A percentile compares a stretch with the other conserved stretches of the same genome.
Evolutionary conservation across 75 land plant species (phyloP).

Genomic region (Cryptomeria japonica): DNA sequence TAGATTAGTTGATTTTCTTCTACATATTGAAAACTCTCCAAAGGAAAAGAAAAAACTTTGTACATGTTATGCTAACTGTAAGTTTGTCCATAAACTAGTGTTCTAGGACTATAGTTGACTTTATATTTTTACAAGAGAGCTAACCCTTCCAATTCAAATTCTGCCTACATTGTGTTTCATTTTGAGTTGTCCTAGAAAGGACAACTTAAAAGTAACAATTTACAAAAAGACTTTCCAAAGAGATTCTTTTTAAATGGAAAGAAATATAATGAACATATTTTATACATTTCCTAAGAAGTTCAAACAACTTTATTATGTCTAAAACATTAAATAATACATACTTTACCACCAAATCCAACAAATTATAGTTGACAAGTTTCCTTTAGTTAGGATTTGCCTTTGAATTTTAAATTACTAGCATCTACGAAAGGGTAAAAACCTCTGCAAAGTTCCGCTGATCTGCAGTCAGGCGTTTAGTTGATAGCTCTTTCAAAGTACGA

Average conservation of each 20-base stretch:
- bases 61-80: too few species aligned
- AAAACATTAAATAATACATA: background rate
- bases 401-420: background rate
- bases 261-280: background rate
- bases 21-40: too few species aligned
- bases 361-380: background rate
- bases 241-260: background rate
- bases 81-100: too few species aligned
- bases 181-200: too few species aligned
- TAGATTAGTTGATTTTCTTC: too few species aligned
- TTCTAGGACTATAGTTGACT: too few species aligned
- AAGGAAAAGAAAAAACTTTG: too few species aligned
- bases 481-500: constrained; percentile 88
- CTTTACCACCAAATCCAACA: background rate
- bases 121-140: too few species aligned
- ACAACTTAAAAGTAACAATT: too few species aligned
- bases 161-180: too few species aligned
- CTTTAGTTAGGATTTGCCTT: background rate
- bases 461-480: constrained; percentile 82
- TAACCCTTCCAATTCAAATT: too few species aligned
- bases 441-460: constrained; percentile 87
- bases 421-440: constrained; percentile 41
- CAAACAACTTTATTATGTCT: background rate
- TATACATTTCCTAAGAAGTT: background rate
- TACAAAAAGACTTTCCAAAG: background rate